Conservation (phyloP, 2,329 filamentous ascomycete species). For the Botrytis aclada region DNA sequence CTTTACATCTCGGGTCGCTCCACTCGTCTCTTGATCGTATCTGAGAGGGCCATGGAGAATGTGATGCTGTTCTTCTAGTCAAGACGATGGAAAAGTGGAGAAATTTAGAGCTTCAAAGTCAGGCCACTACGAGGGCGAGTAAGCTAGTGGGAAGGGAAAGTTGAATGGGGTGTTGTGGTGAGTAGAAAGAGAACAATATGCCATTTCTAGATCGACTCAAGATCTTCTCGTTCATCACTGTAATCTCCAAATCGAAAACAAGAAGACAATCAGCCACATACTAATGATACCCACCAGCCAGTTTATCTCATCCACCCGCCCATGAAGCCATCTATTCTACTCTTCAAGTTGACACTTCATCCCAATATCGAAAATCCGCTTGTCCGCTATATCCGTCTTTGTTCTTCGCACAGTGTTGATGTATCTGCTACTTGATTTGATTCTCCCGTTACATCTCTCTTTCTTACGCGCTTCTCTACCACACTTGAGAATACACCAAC, state of each 20-base stretch:
- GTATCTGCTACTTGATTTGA: neutral
- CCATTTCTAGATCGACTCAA: neutral
- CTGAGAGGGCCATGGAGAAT: neutral
- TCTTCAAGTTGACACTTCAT: neutral
- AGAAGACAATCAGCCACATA: neutral
- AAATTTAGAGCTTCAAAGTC: neutral
- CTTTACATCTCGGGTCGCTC: neutral
- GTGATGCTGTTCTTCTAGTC: neutral
- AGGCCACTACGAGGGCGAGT: neutral
- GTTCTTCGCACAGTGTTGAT: neutral
- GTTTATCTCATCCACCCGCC: neutral
- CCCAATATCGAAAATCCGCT: neutral
- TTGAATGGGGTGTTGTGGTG: fast-evolving
- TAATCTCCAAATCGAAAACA: neutral
- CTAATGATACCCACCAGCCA: neutral
- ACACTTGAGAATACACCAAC: neutral
- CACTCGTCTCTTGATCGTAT: neutral
- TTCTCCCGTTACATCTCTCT: fast-evolving
- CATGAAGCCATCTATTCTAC: neutral
- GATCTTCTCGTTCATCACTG: neutral
- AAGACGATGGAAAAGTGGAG: neutral
- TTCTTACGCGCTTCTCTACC: neutral
- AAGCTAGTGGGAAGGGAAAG: neutral
- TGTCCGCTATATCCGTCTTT: neutral
- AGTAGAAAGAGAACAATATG: neutral